Evolutionary conservation across 1,139 yeast genomes (phyloP).

Genomic region (Kazachstania sp.): DNA sequence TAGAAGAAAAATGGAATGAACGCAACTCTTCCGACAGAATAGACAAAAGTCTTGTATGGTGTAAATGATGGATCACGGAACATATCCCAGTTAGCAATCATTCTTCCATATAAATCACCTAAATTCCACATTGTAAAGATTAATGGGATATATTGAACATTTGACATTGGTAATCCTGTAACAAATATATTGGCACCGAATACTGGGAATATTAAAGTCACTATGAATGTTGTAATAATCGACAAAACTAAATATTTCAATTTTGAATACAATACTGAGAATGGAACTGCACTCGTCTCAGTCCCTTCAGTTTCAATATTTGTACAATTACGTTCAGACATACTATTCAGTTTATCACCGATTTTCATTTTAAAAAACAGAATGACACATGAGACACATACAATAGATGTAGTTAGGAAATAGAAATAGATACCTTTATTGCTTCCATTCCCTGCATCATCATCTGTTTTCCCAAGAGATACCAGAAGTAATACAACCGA

Average conservation of each 20-base stretch:
- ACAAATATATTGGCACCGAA: constrained; percentile 69
- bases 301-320: neutral
- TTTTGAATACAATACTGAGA: constrained; percentile 43
- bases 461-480: constrained; percentile 34
- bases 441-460: constrained; percentile 12
- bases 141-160: constrained; percentile 58
- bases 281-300: constrained; percentile 24
- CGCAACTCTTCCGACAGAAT: constrained; percentile 45
- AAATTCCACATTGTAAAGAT: constrained; percentile 78
- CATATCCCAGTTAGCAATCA: constrained; percentile 46
- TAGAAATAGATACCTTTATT: constrained; percentile 49
- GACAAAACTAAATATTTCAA: constrained; percentile 57
- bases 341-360: constrained; percentile 8
- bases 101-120: constrained; percentile 78
- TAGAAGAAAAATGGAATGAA: constrained; percentile 55
- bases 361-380: constrained; percentile 26
- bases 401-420: constrained; percentile 60
- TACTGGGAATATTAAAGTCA: constrained; percentile 79
- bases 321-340: neutral
- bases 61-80: constrained; percentile 18
- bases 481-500: constrained; percentile 64
- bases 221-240: constrained; percentile 65
- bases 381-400: constrained; percentile 44
- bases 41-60: constrained; percentile 36
- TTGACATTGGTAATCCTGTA: constrained; percentile 22